Conservation (phyloP, 2,329 filamentous ascomycete genomes). For the Exophiala sideris region DNA sequence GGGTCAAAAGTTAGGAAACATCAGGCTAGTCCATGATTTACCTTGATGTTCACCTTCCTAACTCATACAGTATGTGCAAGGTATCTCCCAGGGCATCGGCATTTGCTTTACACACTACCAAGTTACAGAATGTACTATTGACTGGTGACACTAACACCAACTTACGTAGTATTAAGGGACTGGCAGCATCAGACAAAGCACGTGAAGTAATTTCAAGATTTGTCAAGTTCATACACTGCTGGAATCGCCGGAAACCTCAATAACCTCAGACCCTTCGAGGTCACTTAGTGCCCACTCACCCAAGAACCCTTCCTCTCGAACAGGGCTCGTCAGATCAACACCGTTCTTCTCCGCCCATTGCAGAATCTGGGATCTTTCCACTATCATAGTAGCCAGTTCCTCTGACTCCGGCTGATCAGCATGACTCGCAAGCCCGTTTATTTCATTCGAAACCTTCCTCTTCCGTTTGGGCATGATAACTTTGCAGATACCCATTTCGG, state of each 20-base stretch:
- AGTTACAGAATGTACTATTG: no score
- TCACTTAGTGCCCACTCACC: slow-evolving; percentile 56
- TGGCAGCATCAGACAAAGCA: no score
- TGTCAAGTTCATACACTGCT: not conserved
- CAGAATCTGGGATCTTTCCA: slow-evolving; percentile 58
- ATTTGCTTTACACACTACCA: no score
- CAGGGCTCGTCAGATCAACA: slow-evolving; percentile 62
- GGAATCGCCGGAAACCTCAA: slow-evolving; percentile 2
- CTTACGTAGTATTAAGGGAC: no score
- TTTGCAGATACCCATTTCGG: slow-evolving; percentile 72
- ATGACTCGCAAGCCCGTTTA: slow-evolving; percentile 36
- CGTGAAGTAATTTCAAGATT: no score
- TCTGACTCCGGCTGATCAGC: slow-evolving; percentile 26
- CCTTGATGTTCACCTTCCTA: no score
- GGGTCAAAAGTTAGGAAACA: no score
- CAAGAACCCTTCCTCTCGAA: slow-evolving; percentile 72
- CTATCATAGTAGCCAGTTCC: slow-evolving; percentile 38
- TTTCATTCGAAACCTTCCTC: slow-evolving; percentile 47
- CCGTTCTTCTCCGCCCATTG: slow-evolving; percentile 64
- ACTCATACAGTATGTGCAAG: no score
- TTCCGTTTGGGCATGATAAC: slow-evolving; percentile 38
- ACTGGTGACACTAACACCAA: no score
- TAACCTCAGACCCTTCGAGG: slow-evolving; percentile 17
- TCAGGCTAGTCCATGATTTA: no score
- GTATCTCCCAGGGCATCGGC: no score